These are phyloP conservation scores for Exophiala calicioides DNA, from an alignment of 2,329 filamentous ascomycete genomes.

Conservation along the genomic window DNA sequence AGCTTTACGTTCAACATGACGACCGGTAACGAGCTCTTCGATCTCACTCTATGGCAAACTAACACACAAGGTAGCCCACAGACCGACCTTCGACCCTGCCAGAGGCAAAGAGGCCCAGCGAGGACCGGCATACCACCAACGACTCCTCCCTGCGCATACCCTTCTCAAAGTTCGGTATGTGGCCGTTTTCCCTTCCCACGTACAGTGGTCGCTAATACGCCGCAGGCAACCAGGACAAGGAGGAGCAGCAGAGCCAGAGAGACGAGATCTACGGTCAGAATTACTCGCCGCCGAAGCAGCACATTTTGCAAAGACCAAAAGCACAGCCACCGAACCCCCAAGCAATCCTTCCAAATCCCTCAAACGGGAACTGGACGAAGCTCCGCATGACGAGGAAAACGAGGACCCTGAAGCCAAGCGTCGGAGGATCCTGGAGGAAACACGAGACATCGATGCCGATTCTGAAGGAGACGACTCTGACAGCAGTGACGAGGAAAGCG, in stretches of 20 bases:
- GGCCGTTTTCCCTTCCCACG: background rate
- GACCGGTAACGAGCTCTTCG: slow-evolving; percentile 34
- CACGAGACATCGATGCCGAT: slow-evolving; percentile 82
- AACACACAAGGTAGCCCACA: slow-evolving; percentile 59
- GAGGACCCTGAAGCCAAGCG: slow-evolving; percentile 80
- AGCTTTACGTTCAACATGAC: slow-evolving; percentile 49
- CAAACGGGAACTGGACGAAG: slow-evolving; percentile 67
- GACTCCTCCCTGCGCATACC: slow-evolving; percentile 89
- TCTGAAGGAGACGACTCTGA: slow-evolving; percentile 60
- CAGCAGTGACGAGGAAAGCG: slow-evolving; percentile 66
- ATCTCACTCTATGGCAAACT: slow-evolving; percentile 45
- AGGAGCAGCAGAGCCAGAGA: slow-evolving; percentile 68
- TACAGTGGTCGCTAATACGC: slow-evolving; percentile 6
- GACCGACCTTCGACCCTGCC: slow-evolving; percentile 95
- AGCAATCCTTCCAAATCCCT: slow-evolving; percentile 37
- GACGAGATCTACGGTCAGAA: slow-evolving; percentile 84
- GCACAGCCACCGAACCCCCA: slow-evolving; percentile 44
- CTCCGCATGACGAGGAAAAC: slow-evolving; percentile 48
- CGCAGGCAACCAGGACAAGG: slow-evolving; percentile 81
- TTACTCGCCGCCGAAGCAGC: slow-evolving; percentile 84
- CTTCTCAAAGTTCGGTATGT: slow-evolving; percentile 80
- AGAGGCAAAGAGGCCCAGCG: slow-evolving; percentile 92
- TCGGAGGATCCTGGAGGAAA: slow-evolving; percentile 82
- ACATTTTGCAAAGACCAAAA: slow-evolving; percentile 77
- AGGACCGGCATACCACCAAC: slow-evolving; percentile 93